phyloP scores from a whole-genome alignment of 208 protist species.

The Leishmania braziliensis region DNA sequence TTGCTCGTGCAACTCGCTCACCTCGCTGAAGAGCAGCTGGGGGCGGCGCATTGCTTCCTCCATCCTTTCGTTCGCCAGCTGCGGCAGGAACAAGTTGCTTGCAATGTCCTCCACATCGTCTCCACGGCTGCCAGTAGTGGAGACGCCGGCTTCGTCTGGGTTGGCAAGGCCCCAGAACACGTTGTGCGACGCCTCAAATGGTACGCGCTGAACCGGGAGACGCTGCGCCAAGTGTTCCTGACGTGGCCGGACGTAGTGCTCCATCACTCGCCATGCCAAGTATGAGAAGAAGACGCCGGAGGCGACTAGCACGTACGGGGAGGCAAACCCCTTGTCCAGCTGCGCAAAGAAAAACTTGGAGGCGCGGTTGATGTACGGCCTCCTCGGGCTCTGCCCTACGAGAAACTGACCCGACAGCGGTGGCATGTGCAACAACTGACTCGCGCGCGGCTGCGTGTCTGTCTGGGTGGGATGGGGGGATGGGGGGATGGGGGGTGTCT shows the following conservation, averaged over 20 bases:
- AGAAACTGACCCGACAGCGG: constrained; percentile 24
- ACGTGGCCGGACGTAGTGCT: constrained; percentile 56
- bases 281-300: constrained; percentile 52
- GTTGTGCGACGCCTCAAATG: constrained; percentile 73
- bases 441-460: not conserved
- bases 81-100: constrained; percentile 32
- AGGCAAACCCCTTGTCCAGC: constrained; percentile 79
- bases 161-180: constrained; percentile 71
- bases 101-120: constrained; percentile 22
- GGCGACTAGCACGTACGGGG: constrained; percentile 67
- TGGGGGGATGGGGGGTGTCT: too few species aligned
- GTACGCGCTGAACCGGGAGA: constrained; percentile 56
- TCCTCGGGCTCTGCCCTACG: constrained; percentile 39
- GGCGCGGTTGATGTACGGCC: constrained; percentile 56
- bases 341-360: constrained; percentile 84
- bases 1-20: constrained; percentile 55
- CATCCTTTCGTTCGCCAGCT: constrained; percentile 36
- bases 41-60: constrained; percentile 79
- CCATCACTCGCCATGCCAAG: constrained; percentile 62
- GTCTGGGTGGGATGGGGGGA: not conserved
- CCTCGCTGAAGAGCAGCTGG: constrained; percentile 70
- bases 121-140: constrained; percentile 5
- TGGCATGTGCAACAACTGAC: constrained; percentile 7
- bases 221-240: constrained; percentile 49
- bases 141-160: not conserved